Evolutionary conservation across 192 early-diverging fungal genomes (phyloP), one percentile per base, ranked within the genome.

Genomic region (Lobulomyces angularis): DNA sequence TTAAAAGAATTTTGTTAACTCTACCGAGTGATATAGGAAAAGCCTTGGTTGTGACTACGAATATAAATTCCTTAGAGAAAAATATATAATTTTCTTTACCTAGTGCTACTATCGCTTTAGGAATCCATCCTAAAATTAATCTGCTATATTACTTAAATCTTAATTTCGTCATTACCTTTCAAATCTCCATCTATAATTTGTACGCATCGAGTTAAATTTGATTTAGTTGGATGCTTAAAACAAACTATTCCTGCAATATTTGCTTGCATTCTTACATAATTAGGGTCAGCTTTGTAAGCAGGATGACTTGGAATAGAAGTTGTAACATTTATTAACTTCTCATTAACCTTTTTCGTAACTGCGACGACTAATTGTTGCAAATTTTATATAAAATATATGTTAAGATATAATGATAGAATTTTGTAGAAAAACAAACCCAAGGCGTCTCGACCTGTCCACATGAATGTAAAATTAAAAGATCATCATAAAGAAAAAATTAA

Each of bases 151-250:
- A n/a, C n/a, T n/a, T n/a, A n/a, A n/a, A n/a, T n/a, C n/a, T n/a
- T n/a, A n/a, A n/a, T n/a, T n/a, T n/a, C n/a, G n/a, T n/a, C n/a
- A n/a, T n/a, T n/a, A 17, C 65, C 65, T 12, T 55, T 55, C n/a
- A 67, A 45, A 50, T 67, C 60, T 19, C 65, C 65, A 43, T 62
- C 56, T 2, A 63, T 45, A 19, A 67, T 35, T 39, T 67, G 65
- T 4, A 67, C 55, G 1, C 50, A n/a, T 14, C 24, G 35, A 23
- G 21, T 18, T 36, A 40, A 36, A 8, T 26, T 35, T 28, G 29
- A 14, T 8, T 21, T 32, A 8, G 49, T 26, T 7, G 51, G 48
- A 44, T 59, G 48, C 25, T 45, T 42, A 19, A 41, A 50, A 29
- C 62, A 48, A n/a, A 67, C 24, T 27, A 52, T 49, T 8, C 65